These are phyloP conservation scores for Fraxinus sp. DNA, from an alignment of 305 asterid species.

Conservation along the genomic window DNA sequence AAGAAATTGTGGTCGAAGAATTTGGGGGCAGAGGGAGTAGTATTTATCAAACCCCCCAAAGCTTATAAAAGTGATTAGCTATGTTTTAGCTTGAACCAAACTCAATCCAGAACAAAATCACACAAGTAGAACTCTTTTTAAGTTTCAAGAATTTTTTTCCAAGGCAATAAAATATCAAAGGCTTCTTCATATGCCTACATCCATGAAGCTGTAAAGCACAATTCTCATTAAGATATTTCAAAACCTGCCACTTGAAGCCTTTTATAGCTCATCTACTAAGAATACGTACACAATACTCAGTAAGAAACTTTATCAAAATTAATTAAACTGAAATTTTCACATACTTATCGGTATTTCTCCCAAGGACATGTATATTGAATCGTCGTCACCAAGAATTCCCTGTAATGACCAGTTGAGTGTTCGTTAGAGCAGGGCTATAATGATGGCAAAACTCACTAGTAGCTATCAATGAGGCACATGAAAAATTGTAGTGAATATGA, in stretches of 20 bases:
- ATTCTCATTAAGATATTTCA: neutral
- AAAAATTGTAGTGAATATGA: neutral
- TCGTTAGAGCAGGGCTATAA: neutral
- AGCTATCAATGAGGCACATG: neutral
- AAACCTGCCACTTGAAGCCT: neutral
- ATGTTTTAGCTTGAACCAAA: neutral
- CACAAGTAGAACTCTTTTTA: neutral
- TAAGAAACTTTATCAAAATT: conserved; percentile 16
- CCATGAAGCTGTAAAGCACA: neutral
- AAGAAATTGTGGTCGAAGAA: neutral
- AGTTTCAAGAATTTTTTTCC: neutral
- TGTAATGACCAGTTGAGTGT: conserved; percentile 42
- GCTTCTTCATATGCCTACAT: conserved; percentile 5
- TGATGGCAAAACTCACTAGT: neutral
- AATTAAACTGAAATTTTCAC: conserved; percentile 30
- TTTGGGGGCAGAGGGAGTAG: neutral
- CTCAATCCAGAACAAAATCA: neutral
- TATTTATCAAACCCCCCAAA: neutral
- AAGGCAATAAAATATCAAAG: neutral
- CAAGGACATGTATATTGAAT: conserved; percentile 90
- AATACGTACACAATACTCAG: neutral
- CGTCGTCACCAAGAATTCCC: conserved; percentile 95
- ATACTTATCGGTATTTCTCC: conserved; percentile 94
- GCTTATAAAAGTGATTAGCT: neutral
- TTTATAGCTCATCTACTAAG: neutral